phyloP scores from a whole-genome alignment of 129 eudicot species.

The Tanacetum coccineum region DNA sequence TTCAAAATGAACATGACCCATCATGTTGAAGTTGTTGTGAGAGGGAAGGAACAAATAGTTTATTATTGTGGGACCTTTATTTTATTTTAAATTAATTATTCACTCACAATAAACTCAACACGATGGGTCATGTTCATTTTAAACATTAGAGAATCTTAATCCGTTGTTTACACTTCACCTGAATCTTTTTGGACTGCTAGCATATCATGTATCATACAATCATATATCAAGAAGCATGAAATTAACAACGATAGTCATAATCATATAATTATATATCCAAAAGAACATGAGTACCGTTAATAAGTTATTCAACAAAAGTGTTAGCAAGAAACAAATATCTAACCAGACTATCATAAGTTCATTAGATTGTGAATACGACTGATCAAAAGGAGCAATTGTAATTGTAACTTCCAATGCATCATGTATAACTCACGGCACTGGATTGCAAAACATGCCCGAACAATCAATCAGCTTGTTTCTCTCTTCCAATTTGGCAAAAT shows the following conservation, averaged over 20 bases:
- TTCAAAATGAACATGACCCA: too few relatives aligned
- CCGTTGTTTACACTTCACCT: background rate
- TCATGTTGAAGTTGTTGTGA: too few relatives aligned
- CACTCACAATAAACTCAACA: too few relatives aligned
- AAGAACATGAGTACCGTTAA: background rate
- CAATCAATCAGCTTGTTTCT: conserved; percentile 24
- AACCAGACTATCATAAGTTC: conserved; percentile 10
- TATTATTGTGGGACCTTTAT: too few relatives aligned
- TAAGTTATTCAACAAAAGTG: conserved; percentile 6
- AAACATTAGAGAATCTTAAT: too few relatives aligned
- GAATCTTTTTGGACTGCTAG: background rate
- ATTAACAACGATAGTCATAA: background rate
- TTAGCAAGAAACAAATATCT: conserved; percentile 3
- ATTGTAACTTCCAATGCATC: conserved; percentile 7
- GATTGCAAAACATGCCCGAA: conserved; percentile 16
- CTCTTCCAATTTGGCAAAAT: conserved; percentile 17
- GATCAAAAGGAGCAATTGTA: conserved; percentile 21
- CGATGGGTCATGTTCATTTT: too few relatives aligned
- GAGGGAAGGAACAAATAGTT: too few relatives aligned
- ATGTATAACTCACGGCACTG: background rate
- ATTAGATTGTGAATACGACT: conserved; percentile 1
- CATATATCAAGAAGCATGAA: background rate
- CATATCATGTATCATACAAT: background rate
- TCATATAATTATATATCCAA: background rate
- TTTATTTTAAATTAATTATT: too few relatives aligned